These are phyloP conservation scores for Saururus chinensis DNA, from an alignment of 164 flowering plant species.

Conservation along the genomic window DNA sequence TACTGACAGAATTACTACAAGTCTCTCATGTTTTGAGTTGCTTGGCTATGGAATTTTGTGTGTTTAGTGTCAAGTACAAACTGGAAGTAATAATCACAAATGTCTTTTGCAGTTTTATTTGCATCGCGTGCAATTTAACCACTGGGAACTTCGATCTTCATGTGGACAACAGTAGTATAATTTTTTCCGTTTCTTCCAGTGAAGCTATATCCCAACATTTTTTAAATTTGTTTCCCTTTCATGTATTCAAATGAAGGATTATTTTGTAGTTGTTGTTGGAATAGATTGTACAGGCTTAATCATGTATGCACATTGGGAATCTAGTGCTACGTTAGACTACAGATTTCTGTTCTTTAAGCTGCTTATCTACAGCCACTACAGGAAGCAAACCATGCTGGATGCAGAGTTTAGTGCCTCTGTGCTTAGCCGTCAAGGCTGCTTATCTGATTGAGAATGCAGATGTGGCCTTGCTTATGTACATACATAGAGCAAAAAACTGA, in stretches of 20 bases:
- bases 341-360: too few species aligned
- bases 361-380: too few species aligned
- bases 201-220: neutral
- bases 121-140: neutral
- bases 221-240: neutral
- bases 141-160: neutral
- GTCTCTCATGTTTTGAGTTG: neutral
- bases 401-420: too few species aligned
- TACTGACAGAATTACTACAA: neutral
- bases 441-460: too few species aligned
- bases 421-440: too few species aligned
- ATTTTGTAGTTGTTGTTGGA: neutral
- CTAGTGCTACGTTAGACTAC: neutral
- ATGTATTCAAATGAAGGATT: neutral
- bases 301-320: neutral
- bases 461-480: too few species aligned
- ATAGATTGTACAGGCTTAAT: neutral
- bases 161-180: neutral
- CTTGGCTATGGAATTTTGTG: too few species aligned
- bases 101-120: conserved; percentile 1
- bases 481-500: too few species aligned
- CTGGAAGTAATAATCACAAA: neutral
- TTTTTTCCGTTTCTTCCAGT: neutral
- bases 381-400: too few species aligned
- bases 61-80: too few species aligned